These are phyloP conservation scores for Fusarium annulatum DNA, from an alignment of 2,329 filamentous ascomycete genomes.

Conservation along the genomic window DNA sequence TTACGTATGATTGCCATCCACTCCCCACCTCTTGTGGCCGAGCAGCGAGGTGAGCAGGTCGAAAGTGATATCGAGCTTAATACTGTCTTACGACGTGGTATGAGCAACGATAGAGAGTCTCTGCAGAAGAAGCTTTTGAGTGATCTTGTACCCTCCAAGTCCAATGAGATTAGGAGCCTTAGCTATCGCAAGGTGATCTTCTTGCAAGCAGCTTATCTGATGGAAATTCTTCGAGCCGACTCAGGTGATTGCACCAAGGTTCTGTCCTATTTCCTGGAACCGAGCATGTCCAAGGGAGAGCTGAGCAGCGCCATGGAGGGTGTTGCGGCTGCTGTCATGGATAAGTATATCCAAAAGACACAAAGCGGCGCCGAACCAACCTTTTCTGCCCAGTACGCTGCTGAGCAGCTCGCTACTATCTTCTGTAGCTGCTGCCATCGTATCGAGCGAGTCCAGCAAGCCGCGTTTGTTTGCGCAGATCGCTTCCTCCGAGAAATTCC, in stretches of 20 bases:
- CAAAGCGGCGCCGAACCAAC: slow-evolving; percentile 75
- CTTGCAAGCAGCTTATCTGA: slow-evolving; percentile 86
- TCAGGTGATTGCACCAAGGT: slow-evolving; percentile 91
- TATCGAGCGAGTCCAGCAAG: slow-evolving; percentile 89
- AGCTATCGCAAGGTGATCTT: slow-evolving; percentile 94
- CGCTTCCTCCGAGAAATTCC: slow-evolving; percentile 86
- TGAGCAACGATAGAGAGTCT: slow-evolving; percentile 79
- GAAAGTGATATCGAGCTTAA: slow-evolving; percentile 98
- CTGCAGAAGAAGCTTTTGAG: slow-evolving; percentile 84
- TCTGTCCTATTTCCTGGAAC: slow-evolving; percentile 93
- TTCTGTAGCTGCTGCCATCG: slow-evolving; percentile 94
- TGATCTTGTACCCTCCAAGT: slow-evolving; percentile 78
- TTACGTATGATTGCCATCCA: slow-evolving; percentile 86
- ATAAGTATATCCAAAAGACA: slow-evolving; percentile 82
- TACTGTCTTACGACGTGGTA: slow-evolving; percentile 87
- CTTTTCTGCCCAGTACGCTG: slow-evolving; percentile 93
- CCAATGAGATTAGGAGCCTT: slow-evolving; percentile 81
- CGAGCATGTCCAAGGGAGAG: slow-evolving; percentile 76
- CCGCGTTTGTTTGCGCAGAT: slow-evolving; percentile 84
- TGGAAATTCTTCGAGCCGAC: slow-evolving; percentile 88
- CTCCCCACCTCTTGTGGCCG: slow-evolving; percentile 86
- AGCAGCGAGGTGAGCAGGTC: slow-evolving; percentile 87
- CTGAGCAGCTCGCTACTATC: slow-evolving; percentile 84
- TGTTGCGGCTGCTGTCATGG: slow-evolving; percentile 75
- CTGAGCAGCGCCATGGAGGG: slow-evolving; percentile 74